These are phyloP conservation scores for Pichia sp. DNA, from an alignment of 1,139 yeast species.

Conservation along the genomic window DNA sequence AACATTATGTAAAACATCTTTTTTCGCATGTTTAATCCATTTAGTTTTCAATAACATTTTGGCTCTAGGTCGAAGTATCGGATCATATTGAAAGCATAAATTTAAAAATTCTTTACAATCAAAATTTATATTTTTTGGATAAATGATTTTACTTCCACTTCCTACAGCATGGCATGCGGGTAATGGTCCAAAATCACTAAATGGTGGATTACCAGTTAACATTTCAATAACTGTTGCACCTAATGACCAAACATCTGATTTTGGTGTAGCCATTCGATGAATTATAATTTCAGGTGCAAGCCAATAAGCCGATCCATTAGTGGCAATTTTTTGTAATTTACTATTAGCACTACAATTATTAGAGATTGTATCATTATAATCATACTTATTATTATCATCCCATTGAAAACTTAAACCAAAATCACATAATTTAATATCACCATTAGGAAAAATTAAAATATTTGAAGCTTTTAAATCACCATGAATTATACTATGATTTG, in stretches of 20 bases:
- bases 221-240: constrained; percentile 92
- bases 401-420: constrained; percentile 64
- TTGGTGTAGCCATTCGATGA: constrained; percentile 34
- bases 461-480: constrained; percentile 79
- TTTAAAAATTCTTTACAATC: constrained; percentile 57
- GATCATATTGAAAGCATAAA: constrained; percentile 76
- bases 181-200: constrained; percentile 73
- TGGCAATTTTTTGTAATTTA: constrained; percentile 23
- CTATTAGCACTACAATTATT: constrained; percentile 7
- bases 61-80: constrained; percentile 55
- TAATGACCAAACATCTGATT: constrained; percentile 88
- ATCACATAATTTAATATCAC: constrained; percentile 65
- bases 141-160: constrained; percentile 72
- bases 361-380: constrained; percentile 7
- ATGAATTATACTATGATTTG: constrained; percentile 68
- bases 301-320: constrained; percentile 78
- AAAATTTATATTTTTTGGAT: constrained; percentile 54
- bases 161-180: constrained; percentile 92
- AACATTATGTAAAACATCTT: constrained; percentile 11
- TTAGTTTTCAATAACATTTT: constrained; percentile 49
- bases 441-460: constrained; percentile 54
- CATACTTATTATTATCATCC: constrained; percentile 21
- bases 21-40: constrained; percentile 41
- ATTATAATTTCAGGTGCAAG: constrained; percentile 84
- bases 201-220: constrained; percentile 83